Evolutionary conservation across 148 eudicot species (phyloP).

Genomic region (Pouteria glomerata): DNA sequence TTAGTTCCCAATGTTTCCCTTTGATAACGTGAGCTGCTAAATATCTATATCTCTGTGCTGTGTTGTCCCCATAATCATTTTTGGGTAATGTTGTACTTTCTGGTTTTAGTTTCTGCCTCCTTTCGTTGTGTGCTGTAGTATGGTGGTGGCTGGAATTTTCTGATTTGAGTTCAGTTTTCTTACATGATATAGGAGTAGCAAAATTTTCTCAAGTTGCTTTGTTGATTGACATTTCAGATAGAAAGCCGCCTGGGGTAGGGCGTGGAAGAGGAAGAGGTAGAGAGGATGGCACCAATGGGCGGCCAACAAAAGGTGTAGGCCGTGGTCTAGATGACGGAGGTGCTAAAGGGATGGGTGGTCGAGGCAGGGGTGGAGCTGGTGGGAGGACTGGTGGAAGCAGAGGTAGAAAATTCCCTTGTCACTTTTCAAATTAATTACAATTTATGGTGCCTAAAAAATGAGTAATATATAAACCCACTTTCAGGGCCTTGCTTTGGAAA

Average conservation of each 20-base stretch:
- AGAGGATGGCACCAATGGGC: slow-evolving; percentile 58
- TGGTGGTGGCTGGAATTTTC: no score
- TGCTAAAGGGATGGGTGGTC: slow-evolving; percentile 38
- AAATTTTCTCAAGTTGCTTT: background rate
- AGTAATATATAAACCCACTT: no score
- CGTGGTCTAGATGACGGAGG: slow-evolving; percentile 72
- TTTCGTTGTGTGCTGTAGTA: no score
- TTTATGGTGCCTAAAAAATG: background rate
- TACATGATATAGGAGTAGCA: no score
- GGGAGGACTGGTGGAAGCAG: slow-evolving; percentile 46
- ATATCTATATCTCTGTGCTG: no score
- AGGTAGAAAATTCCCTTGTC: slow-evolving; percentile 34
- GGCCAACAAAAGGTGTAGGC: slow-evolving; percentile 56
- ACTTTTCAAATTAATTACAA: background rate
- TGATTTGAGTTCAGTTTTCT: no score
- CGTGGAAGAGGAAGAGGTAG: slow-evolving; percentile 89
- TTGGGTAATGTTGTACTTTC: no score
- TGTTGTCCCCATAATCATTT: no score
- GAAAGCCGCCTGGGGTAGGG: slow-evolving; percentile 84
- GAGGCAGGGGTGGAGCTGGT: slow-evolving; percentile 61
- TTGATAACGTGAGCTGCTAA: no score
- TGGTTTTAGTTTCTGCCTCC: no score
- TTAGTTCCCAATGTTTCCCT: no score
- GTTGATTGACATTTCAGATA: slow-evolving; percentile 39
- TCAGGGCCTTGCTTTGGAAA: no score